Percentiles rank a stretch among this genome's conserved stretches.
Conservation (phyloP, 2,329 filamentous ascomycete species). For the Colletotrichum cuscutae region DNA sequence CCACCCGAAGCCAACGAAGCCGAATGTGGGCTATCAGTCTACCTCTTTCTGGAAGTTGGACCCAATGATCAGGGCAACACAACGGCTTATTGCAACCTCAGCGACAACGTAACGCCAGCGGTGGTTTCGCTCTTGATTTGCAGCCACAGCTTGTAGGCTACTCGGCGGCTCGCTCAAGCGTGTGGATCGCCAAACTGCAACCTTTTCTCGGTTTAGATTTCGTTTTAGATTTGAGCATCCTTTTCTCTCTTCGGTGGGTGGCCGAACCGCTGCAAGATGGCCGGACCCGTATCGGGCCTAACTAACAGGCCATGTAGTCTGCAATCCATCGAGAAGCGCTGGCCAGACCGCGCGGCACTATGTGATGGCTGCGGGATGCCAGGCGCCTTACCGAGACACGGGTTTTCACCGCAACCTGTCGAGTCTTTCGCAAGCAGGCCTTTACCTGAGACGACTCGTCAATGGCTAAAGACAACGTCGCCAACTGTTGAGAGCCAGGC, state of each 20-base stretch:
- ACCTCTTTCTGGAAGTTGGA: background rate
- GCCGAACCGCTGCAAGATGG: conserved; percentile 4
- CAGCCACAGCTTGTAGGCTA: conserved; percentile 8
- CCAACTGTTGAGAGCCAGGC: background rate
- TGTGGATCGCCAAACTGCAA: conserved; percentile 19
- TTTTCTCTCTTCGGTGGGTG: background rate
- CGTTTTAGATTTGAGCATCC: conserved; percentile 27
- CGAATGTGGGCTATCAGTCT: background rate
- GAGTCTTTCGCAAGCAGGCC: background rate
- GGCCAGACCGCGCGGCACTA: conserved; percentile 24
- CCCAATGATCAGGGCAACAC: conserved; percentile 13
- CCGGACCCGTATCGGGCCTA: conserved; percentile 1
- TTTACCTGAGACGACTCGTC: conserved; percentile 11
- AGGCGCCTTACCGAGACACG: background rate
- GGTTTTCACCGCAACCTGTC: background rate
- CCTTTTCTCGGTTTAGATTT: conserved; percentile 24
- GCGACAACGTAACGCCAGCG: conserved; percentile 22
- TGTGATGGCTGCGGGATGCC: conserved; percentile 7
- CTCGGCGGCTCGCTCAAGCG: background rate
- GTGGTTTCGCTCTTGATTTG: conserved; percentile 17
- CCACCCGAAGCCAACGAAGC: conserved; percentile 4
- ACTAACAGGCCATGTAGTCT: background rate
- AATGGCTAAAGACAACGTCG: background rate
- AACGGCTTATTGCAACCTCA: conserved; percentile 10
- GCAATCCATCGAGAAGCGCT: conserved; percentile 23